phyloP scores from a whole-genome alignment of 495 filamentous ascomycete genomes.

The Aspergillus sclerotioniger region DNA sequence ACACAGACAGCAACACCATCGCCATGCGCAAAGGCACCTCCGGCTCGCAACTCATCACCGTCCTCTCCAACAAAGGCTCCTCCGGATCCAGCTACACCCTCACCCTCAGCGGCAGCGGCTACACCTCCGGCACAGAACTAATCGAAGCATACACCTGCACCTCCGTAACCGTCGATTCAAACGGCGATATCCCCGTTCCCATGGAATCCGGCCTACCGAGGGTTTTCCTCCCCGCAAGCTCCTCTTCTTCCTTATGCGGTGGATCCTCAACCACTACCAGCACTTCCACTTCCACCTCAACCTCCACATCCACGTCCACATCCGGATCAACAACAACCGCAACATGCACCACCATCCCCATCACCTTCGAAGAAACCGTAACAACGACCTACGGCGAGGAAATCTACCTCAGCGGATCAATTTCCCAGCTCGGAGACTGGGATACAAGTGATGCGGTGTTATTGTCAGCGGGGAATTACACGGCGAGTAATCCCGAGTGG shows the following conservation, averaged over 20 bases:
- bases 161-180: constrained; percentile 31
- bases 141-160: constrained; percentile 46
- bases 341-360: constrained; percentile 47
- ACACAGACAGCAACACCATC: constrained; percentile 54
- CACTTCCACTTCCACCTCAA: neutral
- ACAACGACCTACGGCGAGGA: constrained; percentile 57
- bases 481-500: constrained; percentile 55
- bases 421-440: constrained; percentile 54
- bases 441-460: constrained; percentile 43
- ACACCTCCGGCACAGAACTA: constrained; percentile 26
- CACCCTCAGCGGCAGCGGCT: constrained; percentile 41
- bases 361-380: constrained; percentile 56
- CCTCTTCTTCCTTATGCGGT: constrained; percentile 5
- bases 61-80: constrained; percentile 57
- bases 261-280: neutral
- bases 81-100: constrained; percentile 43
- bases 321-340: constrained; percentile 31
- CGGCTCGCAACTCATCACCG: constrained; percentile 53
- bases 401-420: constrained; percentile 55
- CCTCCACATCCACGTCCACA: constrained; percentile 12
- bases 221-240: neutral
- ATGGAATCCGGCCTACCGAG: constrained; percentile 21
- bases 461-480: constrained; percentile 52
- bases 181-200: constrained; percentile 30
- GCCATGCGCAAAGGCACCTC: constrained; percentile 62